A percentile compares a stretch with the other conserved stretches of the same genome.
Conservation (phyloP, 768 basidiomycete species). For the Heimioporus sp. region DNA sequence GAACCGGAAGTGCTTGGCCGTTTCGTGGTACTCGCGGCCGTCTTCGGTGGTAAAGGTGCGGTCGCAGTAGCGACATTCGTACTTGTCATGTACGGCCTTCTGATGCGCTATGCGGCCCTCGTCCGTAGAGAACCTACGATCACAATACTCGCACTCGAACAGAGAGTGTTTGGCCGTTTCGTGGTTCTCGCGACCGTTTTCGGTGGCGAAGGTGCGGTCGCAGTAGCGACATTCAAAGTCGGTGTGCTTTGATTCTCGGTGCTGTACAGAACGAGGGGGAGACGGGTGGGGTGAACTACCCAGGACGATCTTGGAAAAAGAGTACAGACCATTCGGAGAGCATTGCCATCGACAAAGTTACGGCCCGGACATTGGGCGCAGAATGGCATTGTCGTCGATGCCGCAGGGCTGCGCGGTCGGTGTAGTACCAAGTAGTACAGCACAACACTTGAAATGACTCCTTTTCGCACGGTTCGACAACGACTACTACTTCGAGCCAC, state of each 20-base stretch:
- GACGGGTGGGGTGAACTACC: neutral
- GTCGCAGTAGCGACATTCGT: too few species aligned
- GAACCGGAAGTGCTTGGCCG: constrained; percentile 10
- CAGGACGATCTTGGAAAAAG: neutral
- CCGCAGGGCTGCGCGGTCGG: too few species aligned
- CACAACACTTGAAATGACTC: too few species aligned
- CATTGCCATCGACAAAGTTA: too few species aligned
- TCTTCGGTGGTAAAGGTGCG: neutral
- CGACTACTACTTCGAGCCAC: too few species aligned
- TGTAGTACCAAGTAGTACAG: too few species aligned
- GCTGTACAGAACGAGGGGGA: constrained; percentile 2
- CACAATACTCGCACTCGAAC: constrained; percentile 14
- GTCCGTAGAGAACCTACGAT: constrained; percentile 1
- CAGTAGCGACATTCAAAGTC: constrained; percentile 6
- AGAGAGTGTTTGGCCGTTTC: constrained; percentile 7
- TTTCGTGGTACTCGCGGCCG: constrained; percentile 10
- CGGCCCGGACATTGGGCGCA: too few species aligned
- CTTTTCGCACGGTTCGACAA: too few species aligned
- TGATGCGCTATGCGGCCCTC: constrained; percentile 3
- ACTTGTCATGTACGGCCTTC: neutral
- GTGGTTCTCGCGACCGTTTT: constrained; percentile 9
- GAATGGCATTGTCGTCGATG: too few species aligned
- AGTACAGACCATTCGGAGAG: constrained; percentile 10
- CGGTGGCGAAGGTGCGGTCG: neutral
- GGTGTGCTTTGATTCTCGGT: constrained; percentile 13